These are phyloP conservation scores for Yueomyces sp. DNA, from an alignment of 805 yeast species.

Conservation along the genomic window DNA sequence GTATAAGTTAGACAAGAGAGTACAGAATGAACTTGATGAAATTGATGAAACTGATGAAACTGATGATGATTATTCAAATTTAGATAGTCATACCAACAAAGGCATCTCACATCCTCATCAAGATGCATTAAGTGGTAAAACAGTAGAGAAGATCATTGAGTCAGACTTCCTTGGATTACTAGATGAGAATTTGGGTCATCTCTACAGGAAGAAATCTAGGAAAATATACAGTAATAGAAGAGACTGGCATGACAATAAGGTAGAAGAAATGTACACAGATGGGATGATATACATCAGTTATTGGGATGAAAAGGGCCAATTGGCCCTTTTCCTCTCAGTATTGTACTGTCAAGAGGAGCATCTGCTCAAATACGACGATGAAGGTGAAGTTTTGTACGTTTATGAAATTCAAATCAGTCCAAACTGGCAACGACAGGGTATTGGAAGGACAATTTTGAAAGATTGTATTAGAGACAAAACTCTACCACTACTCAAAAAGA, in stretches of 20 bases:
- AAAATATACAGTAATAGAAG: constrained; percentile 10
- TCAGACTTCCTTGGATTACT: constrained; percentile 5
- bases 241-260: constrained; percentile 16
- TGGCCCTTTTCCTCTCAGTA: constrained; percentile 13
- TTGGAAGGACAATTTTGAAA: constrained; percentile 11
- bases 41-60: too few species aligned
- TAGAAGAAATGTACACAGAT: constrained; percentile 16
- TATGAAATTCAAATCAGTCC: constrained; percentile 19
- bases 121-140: background rate
- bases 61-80: too few species aligned
- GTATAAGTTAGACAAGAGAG: too few species aligned
- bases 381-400: constrained; percentile 14
- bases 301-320: constrained; percentile 2
- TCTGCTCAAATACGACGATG: constrained; percentile 2
- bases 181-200: constrained; percentile 14
- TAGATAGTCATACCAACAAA: too few species aligned
- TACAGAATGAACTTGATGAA: too few species aligned
- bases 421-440: constrained; percentile 6
- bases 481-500: background rate
- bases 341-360: constrained; percentile 16
- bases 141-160: background rate
- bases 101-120: too few species aligned
- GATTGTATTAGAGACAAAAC: background rate
- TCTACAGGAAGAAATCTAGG: constrained; percentile 7
- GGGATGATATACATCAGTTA: constrained; percentile 18